These are phyloP conservation scores for Aspergillus sclerotiicarbonarius DNA, from an alignment of 495 filamentous ascomycete genomes.

Conservation along the genomic window DNA sequence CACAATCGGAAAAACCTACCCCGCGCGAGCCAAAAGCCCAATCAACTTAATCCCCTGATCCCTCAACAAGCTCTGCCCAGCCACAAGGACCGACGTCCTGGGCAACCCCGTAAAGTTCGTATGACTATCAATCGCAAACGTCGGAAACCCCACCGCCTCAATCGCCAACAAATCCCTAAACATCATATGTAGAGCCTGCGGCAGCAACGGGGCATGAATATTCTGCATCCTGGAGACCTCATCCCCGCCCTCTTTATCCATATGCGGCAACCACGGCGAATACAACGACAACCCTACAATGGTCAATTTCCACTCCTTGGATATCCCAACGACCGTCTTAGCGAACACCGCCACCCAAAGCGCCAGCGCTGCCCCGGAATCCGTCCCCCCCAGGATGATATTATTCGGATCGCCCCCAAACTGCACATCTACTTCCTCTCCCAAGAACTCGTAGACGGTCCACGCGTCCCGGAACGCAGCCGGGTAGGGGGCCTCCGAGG, in stretches of 20 bases:
- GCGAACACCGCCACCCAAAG: conserved; percentile 34
- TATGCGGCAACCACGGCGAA: conserved; percentile 32
- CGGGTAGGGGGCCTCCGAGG: conserved; percentile 42
- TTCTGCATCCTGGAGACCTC: conserved; percentile 41
- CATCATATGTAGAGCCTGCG: conserved; percentile 26
- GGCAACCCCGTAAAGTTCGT: conserved; percentile 23
- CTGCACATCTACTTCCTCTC: too few species aligned
- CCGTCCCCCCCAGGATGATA: conserved; percentile 47
- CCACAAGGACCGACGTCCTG: conserved; percentile 42
- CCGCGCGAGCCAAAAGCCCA: conserved; percentile 32
- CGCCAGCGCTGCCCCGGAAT: conserved; percentile 45
- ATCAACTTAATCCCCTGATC: conserved; percentile 48
- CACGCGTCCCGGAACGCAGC: conserved; percentile 46
- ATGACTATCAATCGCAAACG: background rate
- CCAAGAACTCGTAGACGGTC: conserved; percentile 45
- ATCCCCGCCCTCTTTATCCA: conserved; percentile 32
- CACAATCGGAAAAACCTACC: conserved; percentile 28
- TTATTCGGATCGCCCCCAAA: conserved; percentile 24
- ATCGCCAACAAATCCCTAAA: conserved; percentile 34
- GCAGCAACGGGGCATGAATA: conserved; percentile 38
- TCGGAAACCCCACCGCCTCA: background rate
- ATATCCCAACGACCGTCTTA: conserved; percentile 26
- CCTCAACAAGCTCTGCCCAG: conserved; percentile 46
- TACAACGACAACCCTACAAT: conserved; percentile 38
- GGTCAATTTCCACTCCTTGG: conserved; percentile 29